Percentiles rank a stretch among this genome's conserved stretches.
phyloP scores from a whole-genome alignment of 495 filamentous ascomycete genomes.

The Rusavskia elegans region DNA sequence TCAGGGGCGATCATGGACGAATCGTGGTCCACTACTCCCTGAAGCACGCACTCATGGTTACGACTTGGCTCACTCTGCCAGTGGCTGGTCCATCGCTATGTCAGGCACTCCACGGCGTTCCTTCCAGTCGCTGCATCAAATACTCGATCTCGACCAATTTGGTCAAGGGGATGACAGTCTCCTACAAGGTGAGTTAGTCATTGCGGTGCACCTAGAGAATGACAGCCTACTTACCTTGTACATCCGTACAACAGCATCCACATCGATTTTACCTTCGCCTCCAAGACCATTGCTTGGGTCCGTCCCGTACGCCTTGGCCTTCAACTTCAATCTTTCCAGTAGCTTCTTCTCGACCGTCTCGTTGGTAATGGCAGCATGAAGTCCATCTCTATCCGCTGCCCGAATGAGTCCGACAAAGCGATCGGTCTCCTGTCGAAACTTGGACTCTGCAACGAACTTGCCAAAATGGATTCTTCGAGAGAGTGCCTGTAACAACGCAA shows the following conservation, averaged over 20 bases:
- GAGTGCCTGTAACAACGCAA: constrained; percentile 77
- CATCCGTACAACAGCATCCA: constrained; percentile 84
- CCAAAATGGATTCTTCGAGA: constrained; percentile 92
- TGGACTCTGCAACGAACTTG: constrained; percentile 97
- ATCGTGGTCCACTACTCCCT: background rate
- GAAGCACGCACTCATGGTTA: no score
- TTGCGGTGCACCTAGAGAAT: background rate
- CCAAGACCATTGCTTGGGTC: constrained; percentile 58
- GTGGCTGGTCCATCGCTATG: no score
- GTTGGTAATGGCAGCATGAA: constrained; percentile 85
- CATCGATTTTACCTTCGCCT: constrained; percentile 61
- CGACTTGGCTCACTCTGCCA: no score
- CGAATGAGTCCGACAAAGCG: constrained; percentile 66
- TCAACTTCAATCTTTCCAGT: constrained; percentile 68
- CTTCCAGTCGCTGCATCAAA: constrained; percentile 77
- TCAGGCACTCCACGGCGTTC: constrained; percentile 38
- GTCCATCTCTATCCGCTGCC: constrained; percentile 57
- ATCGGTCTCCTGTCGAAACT: constrained; percentile 76
- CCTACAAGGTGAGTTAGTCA: constrained; percentile 27
- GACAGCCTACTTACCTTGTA: constrained; percentile 46
- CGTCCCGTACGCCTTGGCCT: constrained; percentile 89
- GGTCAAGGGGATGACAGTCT: constrained; percentile 90
- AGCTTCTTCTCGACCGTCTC: constrained; percentile 81
- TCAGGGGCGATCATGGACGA: background rate
- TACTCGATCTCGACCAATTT: constrained; percentile 98